phyloP scores from a whole-genome alignment of 1,284 basidiomycete species.

The Trichosporon coremiiforme region DNA sequence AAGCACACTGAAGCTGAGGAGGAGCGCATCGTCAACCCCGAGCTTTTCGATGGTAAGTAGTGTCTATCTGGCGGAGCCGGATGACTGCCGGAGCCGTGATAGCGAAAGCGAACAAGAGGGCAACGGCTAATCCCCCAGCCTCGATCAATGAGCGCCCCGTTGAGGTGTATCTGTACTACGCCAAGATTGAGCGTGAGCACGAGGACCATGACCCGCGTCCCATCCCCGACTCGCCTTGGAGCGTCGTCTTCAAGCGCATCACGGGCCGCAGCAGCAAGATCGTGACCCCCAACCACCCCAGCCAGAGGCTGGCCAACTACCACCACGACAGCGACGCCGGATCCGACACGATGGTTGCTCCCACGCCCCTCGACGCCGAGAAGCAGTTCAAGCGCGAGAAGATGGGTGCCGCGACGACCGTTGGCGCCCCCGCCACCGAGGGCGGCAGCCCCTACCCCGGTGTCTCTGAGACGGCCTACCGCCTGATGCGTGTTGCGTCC shows the following conservation, averaged over 20 bases:
- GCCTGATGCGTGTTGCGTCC: slow-evolving; percentile 26
- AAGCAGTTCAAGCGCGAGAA: slow-evolving; percentile 14
- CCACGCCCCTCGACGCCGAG: slow-evolving; percentile 2
- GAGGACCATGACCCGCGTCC: slow-evolving; percentile 31
- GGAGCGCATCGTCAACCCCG: slow-evolving; percentile 22
- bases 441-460: slow-evolving; percentile 7
- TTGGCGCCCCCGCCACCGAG: not conserved
- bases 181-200: slow-evolving; percentile 26
- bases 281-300: not conserved
- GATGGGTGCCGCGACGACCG: not conserved
- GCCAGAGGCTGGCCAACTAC: not conserved
- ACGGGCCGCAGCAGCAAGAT: slow-evolving; percentile 15
- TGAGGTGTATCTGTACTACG: slow-evolving; percentile 34
- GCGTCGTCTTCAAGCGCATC: slow-evolving; percentile 23
- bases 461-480: slow-evolving; percentile 19
- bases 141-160: slow-evolving; percentile 22
- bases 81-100: not conserved
- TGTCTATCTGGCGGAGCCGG: too few species aligned
- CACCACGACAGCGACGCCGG: not conserved
- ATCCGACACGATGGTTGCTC: not conserved
- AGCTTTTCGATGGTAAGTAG: slow-evolving; percentile 25
- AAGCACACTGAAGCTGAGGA: not conserved
- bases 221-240: slow-evolving; percentile 31
- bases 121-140: not conserved
- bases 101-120: not conserved